These are phyloP conservation scores for Populus deltoides DNA, from an alignment of 345 rosid genomes.

Conservation along the genomic window DNA sequence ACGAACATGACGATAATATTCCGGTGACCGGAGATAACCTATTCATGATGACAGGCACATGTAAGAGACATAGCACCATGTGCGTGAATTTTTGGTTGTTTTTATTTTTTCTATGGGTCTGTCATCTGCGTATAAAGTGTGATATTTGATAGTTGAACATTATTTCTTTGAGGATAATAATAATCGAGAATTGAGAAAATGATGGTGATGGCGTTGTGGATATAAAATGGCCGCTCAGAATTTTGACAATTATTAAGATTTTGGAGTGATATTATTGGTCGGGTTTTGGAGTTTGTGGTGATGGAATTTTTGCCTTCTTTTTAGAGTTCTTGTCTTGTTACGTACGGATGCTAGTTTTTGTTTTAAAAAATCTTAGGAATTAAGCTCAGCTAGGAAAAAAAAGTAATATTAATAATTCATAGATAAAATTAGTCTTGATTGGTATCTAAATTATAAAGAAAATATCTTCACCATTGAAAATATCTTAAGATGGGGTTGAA, in stretches of 20 bases:
- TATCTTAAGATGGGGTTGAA: too few species aligned
- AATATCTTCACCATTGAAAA: too few species aligned
- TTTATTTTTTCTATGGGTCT: not conserved
- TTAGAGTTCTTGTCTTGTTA: not conserved
- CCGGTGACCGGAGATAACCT: constrained; percentile 50
- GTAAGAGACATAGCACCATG: constrained; percentile 61
- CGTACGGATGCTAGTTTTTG: too few species aligned
- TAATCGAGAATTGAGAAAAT: not conserved
- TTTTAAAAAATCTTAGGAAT: too few species aligned
- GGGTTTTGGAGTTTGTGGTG: not conserved
- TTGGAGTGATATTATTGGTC: not conserved
- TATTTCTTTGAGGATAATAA: not conserved
- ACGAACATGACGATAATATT: constrained; percentile 23
- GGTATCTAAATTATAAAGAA: too few species aligned
- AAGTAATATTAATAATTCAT: too few species aligned
- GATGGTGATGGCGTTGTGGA: not conserved
- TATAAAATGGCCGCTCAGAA: not conserved
- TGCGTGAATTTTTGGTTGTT: not conserved
- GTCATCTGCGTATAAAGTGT: too few species aligned
- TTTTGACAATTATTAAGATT: not conserved
- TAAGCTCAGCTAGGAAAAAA: too few species aligned
- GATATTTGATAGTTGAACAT: too few species aligned
- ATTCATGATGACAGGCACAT: constrained; percentile 46
- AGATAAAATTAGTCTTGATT: too few species aligned
- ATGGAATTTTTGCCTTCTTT: not conserved